Percentiles rank a stretch among this genome's conserved stretches.
These are phyloP conservation scores for Solanum chilense DNA, from an alignment of 257 asterid species.

Conservation along the genomic window DNA sequence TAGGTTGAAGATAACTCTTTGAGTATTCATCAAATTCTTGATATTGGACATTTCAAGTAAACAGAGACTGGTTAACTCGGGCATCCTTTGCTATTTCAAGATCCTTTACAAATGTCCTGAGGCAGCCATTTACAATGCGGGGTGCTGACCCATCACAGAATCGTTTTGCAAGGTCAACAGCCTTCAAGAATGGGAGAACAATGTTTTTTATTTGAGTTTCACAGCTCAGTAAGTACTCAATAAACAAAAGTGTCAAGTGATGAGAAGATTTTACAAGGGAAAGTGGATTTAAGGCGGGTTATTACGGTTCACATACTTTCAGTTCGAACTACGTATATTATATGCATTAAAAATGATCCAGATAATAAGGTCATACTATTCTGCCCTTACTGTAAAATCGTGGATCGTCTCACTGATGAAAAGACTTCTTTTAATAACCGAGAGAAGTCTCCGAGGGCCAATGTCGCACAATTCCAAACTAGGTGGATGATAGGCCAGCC, in stretches of 20 bases:
- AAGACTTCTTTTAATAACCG: background rate
- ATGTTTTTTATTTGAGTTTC: background rate
- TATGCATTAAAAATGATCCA: background rate
- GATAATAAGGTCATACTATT: background rate
- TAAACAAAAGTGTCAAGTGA: background rate
- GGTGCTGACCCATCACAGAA: constrained; percentile 98
- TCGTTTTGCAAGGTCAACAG: constrained; percentile 93
- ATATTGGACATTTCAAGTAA: constrained; percentile 1
- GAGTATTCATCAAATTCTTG: background rate
- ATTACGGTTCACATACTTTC: background rate
- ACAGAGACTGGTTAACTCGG: constrained; percentile 12
- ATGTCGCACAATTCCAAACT: background rate
- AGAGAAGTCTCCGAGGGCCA: background rate
- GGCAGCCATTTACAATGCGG: constrained; percentile 82
- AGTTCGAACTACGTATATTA: background rate
- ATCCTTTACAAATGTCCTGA: constrained; percentile 54
- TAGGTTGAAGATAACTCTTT: background rate
- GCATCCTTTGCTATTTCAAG: constrained; percentile 7
- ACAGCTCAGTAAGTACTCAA: background rate
- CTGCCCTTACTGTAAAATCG: background rate
- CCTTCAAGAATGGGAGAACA: constrained; percentile 30
- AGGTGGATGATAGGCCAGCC: background rate
- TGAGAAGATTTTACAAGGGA: background rate
- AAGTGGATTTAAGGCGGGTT: background rate
- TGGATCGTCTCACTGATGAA: background rate